phyloP scores from a whole-genome alignment of 208 protist species.

The Leishmania mexicana region DNA sequence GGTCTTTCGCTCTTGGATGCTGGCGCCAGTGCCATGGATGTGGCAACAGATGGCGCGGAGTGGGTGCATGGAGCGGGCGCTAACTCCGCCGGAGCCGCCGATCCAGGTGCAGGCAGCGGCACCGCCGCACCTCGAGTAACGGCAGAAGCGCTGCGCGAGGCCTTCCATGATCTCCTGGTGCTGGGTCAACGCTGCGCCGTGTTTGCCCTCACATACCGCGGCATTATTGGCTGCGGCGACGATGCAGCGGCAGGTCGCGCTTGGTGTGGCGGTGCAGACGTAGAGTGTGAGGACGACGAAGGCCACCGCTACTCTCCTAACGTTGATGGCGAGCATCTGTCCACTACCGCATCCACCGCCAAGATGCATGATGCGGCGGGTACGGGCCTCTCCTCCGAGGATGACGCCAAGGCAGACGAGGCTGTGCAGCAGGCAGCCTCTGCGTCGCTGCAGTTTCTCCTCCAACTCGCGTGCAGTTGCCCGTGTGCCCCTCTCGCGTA shows the following conservation, averaged over 20 bases:
- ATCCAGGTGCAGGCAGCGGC: neutral
- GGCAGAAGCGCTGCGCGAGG: slow-evolving; percentile 25
- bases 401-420: neutral
- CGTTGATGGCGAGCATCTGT: neutral
- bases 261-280: neutral
- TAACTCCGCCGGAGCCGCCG: neutral
- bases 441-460: slow-evolving; percentile 49
- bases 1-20: neutral
- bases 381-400: slow-evolving; percentile 2
- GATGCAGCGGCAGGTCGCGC: neutral
- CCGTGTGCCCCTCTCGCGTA: slow-evolving; percentile 59
- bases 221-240: slow-evolving; percentile 10
- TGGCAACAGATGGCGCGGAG: neutral
- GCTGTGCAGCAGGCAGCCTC: slow-evolving; percentile 39
- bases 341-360: neutral
- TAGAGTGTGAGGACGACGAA: neutral
- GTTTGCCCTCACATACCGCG: slow-evolving; percentile 28
- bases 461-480: slow-evolving; percentile 70
- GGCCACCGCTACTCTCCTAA: neutral
- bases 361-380: slow-evolving; percentile 1
- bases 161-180: slow-evolving; percentile 32
- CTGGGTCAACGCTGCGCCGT: slow-evolving; percentile 36
- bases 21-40: neutral
- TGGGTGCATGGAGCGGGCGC: neutral
- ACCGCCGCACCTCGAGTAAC: neutral